A percentile compares a stretch with the other conserved stretches of the same genome.
Evolutionary conservation across 1,139 yeast genomes (phyloP).

Genomic region (Pichia sp.): DNA sequence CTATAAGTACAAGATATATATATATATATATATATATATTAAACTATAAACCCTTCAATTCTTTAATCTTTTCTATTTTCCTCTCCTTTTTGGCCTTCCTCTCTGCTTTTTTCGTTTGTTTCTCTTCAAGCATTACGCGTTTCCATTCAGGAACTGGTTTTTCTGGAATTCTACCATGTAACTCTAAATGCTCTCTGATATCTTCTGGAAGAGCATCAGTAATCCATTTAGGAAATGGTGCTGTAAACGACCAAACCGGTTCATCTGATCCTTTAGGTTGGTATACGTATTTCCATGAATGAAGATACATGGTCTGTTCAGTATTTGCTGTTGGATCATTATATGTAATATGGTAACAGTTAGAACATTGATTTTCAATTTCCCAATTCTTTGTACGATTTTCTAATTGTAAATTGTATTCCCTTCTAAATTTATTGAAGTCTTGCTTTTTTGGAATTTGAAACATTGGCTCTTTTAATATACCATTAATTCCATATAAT

Average conservation of each 20-base stretch:
- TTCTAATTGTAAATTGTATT: constrained; percentile 5
- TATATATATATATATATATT: too few relatives aligned
- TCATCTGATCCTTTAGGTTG: neutral
- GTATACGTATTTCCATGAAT: constrained; percentile 40
- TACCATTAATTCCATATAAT: constrained; percentile 36
- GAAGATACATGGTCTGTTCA: constrained; percentile 43
- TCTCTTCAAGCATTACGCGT: too few relatives aligned
- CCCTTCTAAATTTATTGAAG: constrained; percentile 8
- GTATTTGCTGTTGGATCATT: constrained; percentile 33
- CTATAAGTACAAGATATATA: too few relatives aligned
- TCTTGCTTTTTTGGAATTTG: constrained; percentile 15
- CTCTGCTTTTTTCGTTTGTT: too few relatives aligned
- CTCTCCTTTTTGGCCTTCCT: too few relatives aligned
- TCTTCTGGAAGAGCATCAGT: constrained; percentile 7
- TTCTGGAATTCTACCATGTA: too few relatives aligned
- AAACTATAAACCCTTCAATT: too few relatives aligned
- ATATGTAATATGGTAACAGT: constrained; percentile 40
- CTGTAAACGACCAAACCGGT: constrained; percentile 21
- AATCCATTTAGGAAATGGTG: constrained; percentile 37
- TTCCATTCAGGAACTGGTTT: too few relatives aligned
- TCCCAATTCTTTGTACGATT: constrained; percentile 7
- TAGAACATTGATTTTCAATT: constrained; percentile 32
- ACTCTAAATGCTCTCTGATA: too few relatives aligned
- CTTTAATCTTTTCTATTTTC: too few relatives aligned
- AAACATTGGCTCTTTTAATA: constrained; percentile 9